A percentile compares a stretch with the other conserved stretches of the same genome.
Evolutionary conservation across 2,329 filamentous ascomycete species (phyloP).

Genomic region (Aspergillus fructus): DNA sequence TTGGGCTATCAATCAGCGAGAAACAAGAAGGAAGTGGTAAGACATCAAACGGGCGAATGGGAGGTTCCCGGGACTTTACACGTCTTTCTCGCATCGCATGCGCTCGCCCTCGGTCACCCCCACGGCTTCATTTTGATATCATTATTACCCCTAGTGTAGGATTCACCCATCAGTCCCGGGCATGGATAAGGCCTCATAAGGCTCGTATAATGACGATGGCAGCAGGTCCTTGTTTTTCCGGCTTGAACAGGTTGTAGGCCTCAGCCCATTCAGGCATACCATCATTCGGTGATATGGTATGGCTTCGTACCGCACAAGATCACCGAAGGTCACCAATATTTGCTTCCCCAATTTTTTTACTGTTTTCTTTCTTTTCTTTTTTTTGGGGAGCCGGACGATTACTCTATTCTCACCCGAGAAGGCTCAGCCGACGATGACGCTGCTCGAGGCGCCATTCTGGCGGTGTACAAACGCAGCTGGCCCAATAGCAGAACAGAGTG

Average conservation of each 20-base stretch:
- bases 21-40: not conserved
- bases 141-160: not conserved
- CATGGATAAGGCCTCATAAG: not conserved
- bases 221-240: not conserved
- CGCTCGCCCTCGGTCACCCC: not conserved
- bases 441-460: constrained; percentile 16
- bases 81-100: constrained; percentile 8
- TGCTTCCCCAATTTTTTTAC: not conserved
- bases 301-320: not conserved
- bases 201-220: not conserved
- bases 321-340: not conserved
- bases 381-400: not conserved
- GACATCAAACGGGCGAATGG: not conserved
- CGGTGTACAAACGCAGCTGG: constrained; percentile 20
- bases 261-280: not conserved
- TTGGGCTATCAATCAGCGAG: not conserved
- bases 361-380: not conserved
- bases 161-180: not conserved
- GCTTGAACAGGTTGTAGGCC: not conserved
- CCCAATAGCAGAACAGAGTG: constrained; percentile 20
- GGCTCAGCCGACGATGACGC: constrained; percentile 15
- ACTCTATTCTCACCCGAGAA: constrained; percentile 8
- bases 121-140: not conserved
- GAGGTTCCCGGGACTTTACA: not conserved
- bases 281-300: not conserved